phyloP scores from a whole-genome alignment of 176 grass and related monocot genomes.

The Luzula sylvatica region DNA sequence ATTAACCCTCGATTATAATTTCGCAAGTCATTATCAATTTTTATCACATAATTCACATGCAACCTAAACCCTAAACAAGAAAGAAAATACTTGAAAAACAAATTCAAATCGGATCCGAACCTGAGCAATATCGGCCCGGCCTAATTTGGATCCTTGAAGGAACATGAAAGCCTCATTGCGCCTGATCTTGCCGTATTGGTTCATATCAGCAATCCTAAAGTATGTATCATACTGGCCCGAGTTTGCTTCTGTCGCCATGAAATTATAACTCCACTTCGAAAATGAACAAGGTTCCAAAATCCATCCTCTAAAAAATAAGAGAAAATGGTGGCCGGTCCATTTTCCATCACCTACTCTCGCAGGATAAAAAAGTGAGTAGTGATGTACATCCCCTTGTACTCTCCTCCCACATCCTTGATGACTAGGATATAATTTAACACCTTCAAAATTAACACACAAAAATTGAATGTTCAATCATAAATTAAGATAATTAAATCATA shows the following conservation, averaged over 20 bases:
- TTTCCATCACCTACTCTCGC: too few species aligned
- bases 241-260: constrained; percentile 20
- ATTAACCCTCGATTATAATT: background rate
- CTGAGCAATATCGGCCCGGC: constrained; percentile 80
- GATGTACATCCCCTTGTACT: too few species aligned
- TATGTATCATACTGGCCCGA: constrained; percentile 74
- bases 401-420: too few species aligned
- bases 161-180: constrained; percentile 79
- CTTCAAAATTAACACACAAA: too few species aligned
- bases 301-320: too few species aligned
- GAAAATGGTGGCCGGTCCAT: too few species aligned
- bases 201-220: constrained; percentile 83
- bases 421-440: too few species aligned
- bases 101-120: constrained; percentile 32
- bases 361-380: too few species aligned
- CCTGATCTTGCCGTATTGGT: constrained; percentile 91
- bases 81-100: background rate
- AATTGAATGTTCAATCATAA: too few species aligned
- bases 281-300: constrained; percentile 20
- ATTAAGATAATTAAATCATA: too few species aligned
- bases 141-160: constrained; percentile 82
- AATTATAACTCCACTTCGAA: background rate
- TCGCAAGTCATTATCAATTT: too few species aligned
- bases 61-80: background rate
- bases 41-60: background rate